Conservation (phyloP, 2,329 filamentous ascomycete genomes). For the Fusarium sp. region DNA sequence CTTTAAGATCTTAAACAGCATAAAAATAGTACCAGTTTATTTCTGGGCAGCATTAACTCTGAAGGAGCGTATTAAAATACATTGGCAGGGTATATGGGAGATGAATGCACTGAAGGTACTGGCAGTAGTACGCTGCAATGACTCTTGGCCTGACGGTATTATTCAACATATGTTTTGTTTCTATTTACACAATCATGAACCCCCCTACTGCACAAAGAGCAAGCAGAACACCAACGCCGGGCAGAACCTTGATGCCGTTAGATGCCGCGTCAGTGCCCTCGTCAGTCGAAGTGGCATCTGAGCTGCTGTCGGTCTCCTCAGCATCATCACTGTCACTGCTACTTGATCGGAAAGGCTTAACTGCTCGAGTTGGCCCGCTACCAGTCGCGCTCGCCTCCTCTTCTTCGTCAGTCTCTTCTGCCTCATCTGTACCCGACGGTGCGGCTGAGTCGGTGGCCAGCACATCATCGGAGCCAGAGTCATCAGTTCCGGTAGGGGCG, state of each 20-base stretch:
- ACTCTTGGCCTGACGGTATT: too few relatives aligned
- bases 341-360: slow-evolving; percentile 36
- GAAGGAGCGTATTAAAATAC: too few relatives aligned
- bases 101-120: too few relatives aligned
- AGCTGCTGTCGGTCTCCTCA: slow-evolving; percentile 17
- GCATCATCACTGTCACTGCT: slow-evolving; percentile 9
- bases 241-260: slow-evolving; percentile 18
- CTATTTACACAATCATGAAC: slow-evolving; percentile 28
- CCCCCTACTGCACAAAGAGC: slow-evolving; percentile 35
- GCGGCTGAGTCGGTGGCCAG: slow-evolving; percentile 29
- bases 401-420: not conserved
- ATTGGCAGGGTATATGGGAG: too few relatives aligned
- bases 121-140: too few relatives aligned
- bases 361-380: slow-evolving; percentile 7
- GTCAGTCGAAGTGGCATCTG: slow-evolving; percentile 4
- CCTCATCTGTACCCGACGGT: slow-evolving; percentile 6
- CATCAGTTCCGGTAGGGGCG: not conserved
- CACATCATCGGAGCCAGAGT: slow-evolving; percentile 5
- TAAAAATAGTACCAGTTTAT: too few relatives aligned
- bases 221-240: slow-evolving; percentile 22
- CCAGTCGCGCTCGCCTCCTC: not conserved
- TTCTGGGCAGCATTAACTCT: too few relatives aligned
- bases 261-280: slow-evolving; percentile 15
- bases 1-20: too few relatives aligned
- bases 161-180: too few relatives aligned